Conservation (phyloP, 192 early-diverging fungal species). For the Coemansia sp. region DNA sequence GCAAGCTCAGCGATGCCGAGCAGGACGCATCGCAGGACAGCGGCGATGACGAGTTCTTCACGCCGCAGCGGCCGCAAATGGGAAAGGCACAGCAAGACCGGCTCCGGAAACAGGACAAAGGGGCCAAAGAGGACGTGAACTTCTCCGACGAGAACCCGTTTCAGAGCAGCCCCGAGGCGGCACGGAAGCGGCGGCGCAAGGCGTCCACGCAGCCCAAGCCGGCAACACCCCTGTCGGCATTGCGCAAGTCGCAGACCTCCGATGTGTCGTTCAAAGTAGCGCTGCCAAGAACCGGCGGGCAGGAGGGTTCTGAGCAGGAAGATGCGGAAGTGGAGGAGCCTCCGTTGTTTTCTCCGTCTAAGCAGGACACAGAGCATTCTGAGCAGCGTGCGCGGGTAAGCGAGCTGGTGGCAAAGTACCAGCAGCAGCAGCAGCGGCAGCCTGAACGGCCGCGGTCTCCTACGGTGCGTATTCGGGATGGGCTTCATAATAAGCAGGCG, state of each 20-base stretch:
- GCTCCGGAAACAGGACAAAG: neutral
- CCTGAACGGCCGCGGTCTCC: slow-evolving; percentile 17
- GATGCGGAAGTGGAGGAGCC: neutral
- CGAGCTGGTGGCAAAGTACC: slow-evolving; percentile 27
- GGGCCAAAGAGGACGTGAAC: slow-evolving; percentile 10
- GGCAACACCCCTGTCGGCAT: slow-evolving; percentile 35
- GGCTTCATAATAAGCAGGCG: neutral
- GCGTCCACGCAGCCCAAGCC: slow-evolving; percentile 1
- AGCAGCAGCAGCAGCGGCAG: slow-evolving; percentile 10
- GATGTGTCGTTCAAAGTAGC: slow-evolving; percentile 38
- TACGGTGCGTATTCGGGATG: slow-evolving; percentile 21
- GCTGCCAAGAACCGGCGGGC: slow-evolving; percentile 9
- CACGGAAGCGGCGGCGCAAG: slow-evolving; percentile 38
- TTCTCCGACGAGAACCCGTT: slow-evolving; percentile 54
- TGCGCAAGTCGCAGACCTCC: slow-evolving; percentile 52
- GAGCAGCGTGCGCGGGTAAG: slow-evolving; percentile 15
- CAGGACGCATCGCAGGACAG: slow-evolving; percentile 17
- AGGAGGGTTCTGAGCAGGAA: neutral
- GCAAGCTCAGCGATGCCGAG: slow-evolving; percentile 42
- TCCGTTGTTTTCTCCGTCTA: slow-evolving; percentile 2
- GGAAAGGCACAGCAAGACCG: slow-evolving; percentile 11
- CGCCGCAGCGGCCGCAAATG: slow-evolving; percentile 7
- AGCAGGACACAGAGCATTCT: neutral
- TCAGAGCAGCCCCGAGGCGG: slow-evolving; percentile 45
- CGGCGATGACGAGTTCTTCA: slow-evolving; percentile 23